Evolutionary conservation across 495 filamentous ascomycete genomes (phyloP).

Genomic region (Penicillium riverlandense): DNA sequence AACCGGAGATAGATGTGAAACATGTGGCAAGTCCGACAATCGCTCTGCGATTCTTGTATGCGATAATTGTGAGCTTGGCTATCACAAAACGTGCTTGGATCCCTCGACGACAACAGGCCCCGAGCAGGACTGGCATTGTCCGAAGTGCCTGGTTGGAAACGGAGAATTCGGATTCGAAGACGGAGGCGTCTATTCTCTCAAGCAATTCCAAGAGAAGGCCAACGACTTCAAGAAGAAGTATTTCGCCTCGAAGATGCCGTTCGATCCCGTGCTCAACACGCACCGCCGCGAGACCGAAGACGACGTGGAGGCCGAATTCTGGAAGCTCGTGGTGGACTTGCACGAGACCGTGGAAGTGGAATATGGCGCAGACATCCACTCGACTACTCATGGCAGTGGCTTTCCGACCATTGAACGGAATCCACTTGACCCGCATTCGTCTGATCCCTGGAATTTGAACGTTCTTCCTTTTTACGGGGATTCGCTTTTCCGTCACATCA

Average conservation of each 20-base stretch:
- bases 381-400: constrained; percentile 94
- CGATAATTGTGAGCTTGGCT: constrained; percentile 86
- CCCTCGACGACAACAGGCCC: constrained; percentile 72
- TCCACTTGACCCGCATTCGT: constrained; percentile 75
- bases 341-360: constrained; percentile 97
- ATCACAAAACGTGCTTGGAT: constrained; percentile 84
- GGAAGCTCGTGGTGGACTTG: constrained; percentile 84
- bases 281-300: constrained; percentile 81
- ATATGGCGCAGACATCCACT: constrained; percentile 97
- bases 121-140: constrained; percentile 93
- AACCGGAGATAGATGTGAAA: constrained; percentile 84
- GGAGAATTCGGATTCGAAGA: constrained; percentile 98
- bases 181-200: constrained; percentile 89
- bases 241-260: constrained; percentile 85
- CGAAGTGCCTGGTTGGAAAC: constrained; percentile 90
- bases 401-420: constrained; percentile 95
- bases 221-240: constrained; percentile 89
- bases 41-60: constrained; percentile 65
- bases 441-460: constrained; percentile 95
- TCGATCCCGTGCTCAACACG: constrained; percentile 75
- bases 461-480: constrained; percentile 85
- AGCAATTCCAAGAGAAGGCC: constrained; percentile 95
- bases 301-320: constrained; percentile 96
- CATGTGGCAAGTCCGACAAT: constrained; percentile 80
- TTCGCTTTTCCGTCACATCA: constrained; percentile 93